Evolutionary conservation across 345 rosid species (phyloP), one percentile per base, ranked within the genome.

Genomic region (Lagerstroemia speciosa): DNA sequence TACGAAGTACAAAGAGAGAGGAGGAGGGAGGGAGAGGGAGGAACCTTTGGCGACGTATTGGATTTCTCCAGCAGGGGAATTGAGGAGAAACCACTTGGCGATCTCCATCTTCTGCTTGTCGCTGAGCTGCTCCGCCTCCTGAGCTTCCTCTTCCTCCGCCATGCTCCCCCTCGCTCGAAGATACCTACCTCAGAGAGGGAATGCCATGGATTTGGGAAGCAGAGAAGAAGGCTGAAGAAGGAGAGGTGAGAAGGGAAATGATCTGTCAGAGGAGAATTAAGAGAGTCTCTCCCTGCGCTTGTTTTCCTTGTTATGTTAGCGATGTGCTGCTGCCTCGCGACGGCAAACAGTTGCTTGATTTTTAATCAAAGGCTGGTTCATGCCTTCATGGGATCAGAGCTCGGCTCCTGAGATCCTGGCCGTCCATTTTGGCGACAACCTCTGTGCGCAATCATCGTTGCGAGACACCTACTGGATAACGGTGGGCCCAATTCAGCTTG

Each of bases 11-110:
- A 24, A 75, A 30, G 6, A 16, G 10, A 2, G 16, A 45, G 19
- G 41, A 61, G 38, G 61, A 38, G 9, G 26, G 12, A 3, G 7
- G 22, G 17, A 57, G 67, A 37, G 66, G 38, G 61, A 41, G 37
- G 50, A 48, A 91, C 99, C 99, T 88, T 91, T 91, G 63, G 92
- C 95, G 34, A 92, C 84, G 85, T 83, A 94, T 80, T 89, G 90
- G 89, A 94, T 94, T 89, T 94, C 99, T 8, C 98, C 99, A 52
- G 87, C 84, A 41, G 99, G 98, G 66, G 99, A 76, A 77, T 94
- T 88, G 80, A 92, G 92, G 69, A 94, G 89, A 83, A 94, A 92
- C 99, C 99, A 94, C 79, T 88, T 94, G 8, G 99, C 97, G 84
- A 94, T 94, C 79, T 94, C 98, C 79, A 81, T 89, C 87, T 88